Evolutionary conservation across 148 eudicot genomes (phyloP), one percentile per base, ranked within the genome.

Genomic region (Amaranthus palmeri): DNA sequence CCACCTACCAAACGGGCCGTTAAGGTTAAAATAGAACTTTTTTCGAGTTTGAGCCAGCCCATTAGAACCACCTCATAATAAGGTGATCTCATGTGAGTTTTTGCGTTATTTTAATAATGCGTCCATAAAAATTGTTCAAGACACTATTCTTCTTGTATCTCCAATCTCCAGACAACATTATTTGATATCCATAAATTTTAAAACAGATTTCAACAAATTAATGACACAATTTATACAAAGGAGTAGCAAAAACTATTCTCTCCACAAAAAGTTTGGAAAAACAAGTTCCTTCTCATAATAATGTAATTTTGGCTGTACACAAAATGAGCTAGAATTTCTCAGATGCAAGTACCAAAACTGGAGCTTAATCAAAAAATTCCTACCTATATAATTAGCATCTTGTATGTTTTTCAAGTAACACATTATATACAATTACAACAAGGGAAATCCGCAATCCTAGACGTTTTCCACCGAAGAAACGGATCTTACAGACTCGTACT

Each of bases 401-500:
- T 25, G 36, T 2, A 25, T 25, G 36, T 25, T 25, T 18, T 72
- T 43, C 3, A 10, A 25, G 25, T 45, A 14, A 73, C 9, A 41
- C 14, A 65, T 66, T 73, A 73, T 69, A 57, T 49, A 56, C 74
- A 65, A 44, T 10, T 4, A 11, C 44, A 14, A 65, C 61, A 60
- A 50, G 15, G 41, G n/a, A 0, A 7, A 40, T 3, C 36, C 11
- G 7, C 15, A 60, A 49, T 60, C 61, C 70, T 83, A 66, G 72
- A 78, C 81, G 41, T 61, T 55, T 76, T 79, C 90, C 36, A 68
- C 76, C 5, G 90, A 83, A 58, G 77, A 46, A 49, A 78, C 65
- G 40, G 86, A 76, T 74, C 85, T 79, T 5, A 73, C 74, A 11
- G 91, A 84, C 54, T 83, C 85, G 4, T 68, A 80, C 78, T 68